Evolutionary conservation across 1,284 basidiomycete species (phyloP).

Genomic region (Puccinia sorghi): DNA sequence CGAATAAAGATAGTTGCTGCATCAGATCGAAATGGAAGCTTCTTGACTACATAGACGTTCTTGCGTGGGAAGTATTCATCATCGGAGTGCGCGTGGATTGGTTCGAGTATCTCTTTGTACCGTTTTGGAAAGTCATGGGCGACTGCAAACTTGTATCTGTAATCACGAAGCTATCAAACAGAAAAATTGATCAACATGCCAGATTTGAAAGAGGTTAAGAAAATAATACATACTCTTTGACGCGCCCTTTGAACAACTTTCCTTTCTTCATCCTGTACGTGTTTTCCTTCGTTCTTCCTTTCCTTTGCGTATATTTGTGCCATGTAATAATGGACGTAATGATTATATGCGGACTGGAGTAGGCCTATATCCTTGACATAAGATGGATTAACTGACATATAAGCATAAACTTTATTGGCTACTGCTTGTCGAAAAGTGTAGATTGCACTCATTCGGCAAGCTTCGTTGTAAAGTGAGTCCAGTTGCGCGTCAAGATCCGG

Average conservation of each 20-base stretch:
- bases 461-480: conserved; percentile 35
- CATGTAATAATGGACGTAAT: neutral
- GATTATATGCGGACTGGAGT: too few relatives aligned
- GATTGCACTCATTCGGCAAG: too few relatives aligned
- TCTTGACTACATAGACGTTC: neutral
- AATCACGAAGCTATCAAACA: neutral
- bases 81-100: conserved; percentile 10
- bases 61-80: conserved; percentile 9
- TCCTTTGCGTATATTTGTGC: conserved; percentile 8
- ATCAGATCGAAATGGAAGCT: conserved; percentile 11
- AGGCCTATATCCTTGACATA: too few relatives aligned
- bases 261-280: conserved; percentile 18
- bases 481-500: conserved; percentile 18
- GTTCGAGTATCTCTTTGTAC: neutral
- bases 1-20: conserved; percentile 16
- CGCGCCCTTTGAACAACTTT: neutral
- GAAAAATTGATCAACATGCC: conserved; percentile 7
- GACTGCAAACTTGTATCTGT: conserved; percentile 17
- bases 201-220: neutral
- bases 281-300: conserved; percentile 12
- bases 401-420: too few relatives aligned
- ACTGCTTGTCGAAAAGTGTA: too few relatives aligned
- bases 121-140: conserved; percentile 22
- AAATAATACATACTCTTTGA: conserved; percentile 14
- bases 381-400: too few relatives aligned